Percentiles rank a stretch among this genome's conserved stretches.
Evolutionary conservation across 2,329 filamentous ascomycete species (phyloP).

Genomic region (Pyrenophora graminea): DNA sequence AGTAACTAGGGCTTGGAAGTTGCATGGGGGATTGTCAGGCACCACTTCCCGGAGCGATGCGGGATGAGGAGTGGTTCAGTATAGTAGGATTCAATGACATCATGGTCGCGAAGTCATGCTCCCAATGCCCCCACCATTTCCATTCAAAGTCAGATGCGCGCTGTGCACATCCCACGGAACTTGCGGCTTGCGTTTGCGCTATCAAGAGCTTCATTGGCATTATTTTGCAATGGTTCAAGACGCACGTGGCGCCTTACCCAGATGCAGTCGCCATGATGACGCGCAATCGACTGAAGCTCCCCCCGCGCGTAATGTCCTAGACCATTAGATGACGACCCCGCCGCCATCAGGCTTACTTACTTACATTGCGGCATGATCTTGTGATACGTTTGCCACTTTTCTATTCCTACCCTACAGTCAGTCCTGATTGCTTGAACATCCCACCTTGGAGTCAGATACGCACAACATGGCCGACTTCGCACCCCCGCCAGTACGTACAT

Average conservation of each 20-base stretch:
- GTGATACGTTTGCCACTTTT: neutral
- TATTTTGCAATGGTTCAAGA: constrained; percentile 15
- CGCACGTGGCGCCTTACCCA: constrained; percentile 11
- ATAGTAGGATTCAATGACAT: no score
- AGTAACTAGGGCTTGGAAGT: no score
- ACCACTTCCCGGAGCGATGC: no score
- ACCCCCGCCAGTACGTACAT: constrained; percentile 42
- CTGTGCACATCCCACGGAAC: neutral
- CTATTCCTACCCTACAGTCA: neutral
- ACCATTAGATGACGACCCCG: constrained; percentile 19
- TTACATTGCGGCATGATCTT: constrained; percentile 8
- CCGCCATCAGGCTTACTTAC: neutral
- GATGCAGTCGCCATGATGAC: constrained; percentile 27
- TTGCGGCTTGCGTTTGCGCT: neutral
- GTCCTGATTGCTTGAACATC: neutral
- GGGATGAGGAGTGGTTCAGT: no score
- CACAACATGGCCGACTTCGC: constrained; percentile 41
- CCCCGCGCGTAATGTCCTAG: constrained; percentile 11
- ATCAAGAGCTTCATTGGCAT: neutral
- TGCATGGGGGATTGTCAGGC: no score
- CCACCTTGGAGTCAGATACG: neutral
- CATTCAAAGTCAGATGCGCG: neutral
- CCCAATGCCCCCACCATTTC: neutral
- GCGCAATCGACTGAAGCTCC: constrained; percentile 14
- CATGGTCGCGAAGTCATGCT: no score